Conservation (phyloP, 495 filamentous ascomycete species). For the Glarea lozoyensis region DNA sequence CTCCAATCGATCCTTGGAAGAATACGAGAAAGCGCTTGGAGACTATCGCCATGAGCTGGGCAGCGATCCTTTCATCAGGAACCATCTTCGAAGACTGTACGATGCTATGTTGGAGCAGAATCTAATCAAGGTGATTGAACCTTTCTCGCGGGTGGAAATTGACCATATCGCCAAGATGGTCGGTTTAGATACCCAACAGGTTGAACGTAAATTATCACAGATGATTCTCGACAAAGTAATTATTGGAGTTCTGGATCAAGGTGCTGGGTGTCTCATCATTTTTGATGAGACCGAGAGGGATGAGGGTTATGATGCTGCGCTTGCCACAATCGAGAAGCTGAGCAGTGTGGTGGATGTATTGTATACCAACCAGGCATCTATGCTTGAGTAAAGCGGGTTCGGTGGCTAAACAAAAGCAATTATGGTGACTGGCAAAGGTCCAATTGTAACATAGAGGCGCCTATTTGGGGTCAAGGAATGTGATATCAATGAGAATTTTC, state of each 20-base stretch:
- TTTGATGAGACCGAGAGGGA: conserved; percentile 92
- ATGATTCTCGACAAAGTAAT: conserved; percentile 99
- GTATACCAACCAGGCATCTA: conserved; percentile 93
- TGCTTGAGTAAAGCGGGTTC: conserved; percentile 60
- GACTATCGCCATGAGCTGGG: conserved; percentile 87
- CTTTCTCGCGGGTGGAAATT: conserved; percentile 93
- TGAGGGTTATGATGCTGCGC: conserved; percentile 85
- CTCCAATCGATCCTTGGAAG: conserved; percentile 85
- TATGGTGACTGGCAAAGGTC: too few relatives aligned
- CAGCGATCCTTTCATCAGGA: conserved; percentile 87
- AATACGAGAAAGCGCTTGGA: conserved; percentile 88
- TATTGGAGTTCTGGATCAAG: conserved; percentile 93
- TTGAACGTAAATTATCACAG: conserved; percentile 94
- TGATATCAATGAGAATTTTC: background rate
- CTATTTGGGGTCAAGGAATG: conserved; percentile 8
- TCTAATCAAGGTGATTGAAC: conserved; percentile 97
- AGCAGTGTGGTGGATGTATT: conserved; percentile 95
- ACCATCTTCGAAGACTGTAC: conserved; percentile 87
- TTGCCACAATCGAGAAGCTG: conserved; percentile 94
- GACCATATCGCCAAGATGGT: conserved; percentile 95
- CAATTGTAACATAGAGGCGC: conserved; percentile 14
- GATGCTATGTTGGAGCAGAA: conserved; percentile 99
- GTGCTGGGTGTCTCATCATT: conserved; percentile 92
- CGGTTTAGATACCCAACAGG: conserved; percentile 88
- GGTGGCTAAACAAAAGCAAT: background rate